phyloP scores from a whole-genome alignment of 306 rosid species.

The Casuarina cunninghamiana region DNA sequence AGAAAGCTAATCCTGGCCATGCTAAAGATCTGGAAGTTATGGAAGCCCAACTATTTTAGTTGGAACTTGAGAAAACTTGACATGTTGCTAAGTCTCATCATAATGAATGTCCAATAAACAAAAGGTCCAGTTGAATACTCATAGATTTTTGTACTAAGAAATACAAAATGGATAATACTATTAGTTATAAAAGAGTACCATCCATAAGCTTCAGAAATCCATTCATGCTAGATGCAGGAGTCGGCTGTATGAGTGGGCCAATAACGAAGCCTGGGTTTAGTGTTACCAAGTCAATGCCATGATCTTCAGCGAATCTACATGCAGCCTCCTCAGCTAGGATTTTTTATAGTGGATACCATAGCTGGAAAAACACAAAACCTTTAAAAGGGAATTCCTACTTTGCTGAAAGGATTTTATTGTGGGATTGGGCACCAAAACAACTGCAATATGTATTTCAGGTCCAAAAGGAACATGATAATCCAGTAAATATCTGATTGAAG shows the following conservation, averaged over 20 bases:
- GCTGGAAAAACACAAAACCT: constrained; percentile 27
- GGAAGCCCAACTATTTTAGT: not conserved
- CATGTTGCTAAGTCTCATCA: not conserved
- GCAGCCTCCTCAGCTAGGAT: constrained; percentile 91
- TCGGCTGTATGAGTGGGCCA: constrained; percentile 79
- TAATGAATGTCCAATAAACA: too few relatives aligned
- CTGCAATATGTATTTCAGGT: too few relatives aligned
- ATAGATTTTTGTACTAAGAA: too few relatives aligned
- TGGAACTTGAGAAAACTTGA: too few relatives aligned
- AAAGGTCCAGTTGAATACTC: too few relatives aligned
- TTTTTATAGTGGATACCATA: constrained; percentile 80
- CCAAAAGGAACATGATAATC: too few relatives aligned
- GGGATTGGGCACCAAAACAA: too few relatives aligned
- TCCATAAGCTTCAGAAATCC: constrained; percentile 48
- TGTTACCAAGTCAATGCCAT: constrained; percentile 66
- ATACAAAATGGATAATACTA: too few relatives aligned
- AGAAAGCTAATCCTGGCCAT: not conserved
- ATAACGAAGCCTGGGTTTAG: constrained; percentile 65
- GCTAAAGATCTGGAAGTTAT: not conserved
- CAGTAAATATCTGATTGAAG: too few relatives aligned
- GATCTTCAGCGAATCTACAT: constrained; percentile 76
- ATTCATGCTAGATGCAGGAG: constrained; percentile 51
- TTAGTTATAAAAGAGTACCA: constrained; percentile 39
- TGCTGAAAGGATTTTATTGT: too few relatives aligned
- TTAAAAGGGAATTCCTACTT: too few relatives aligned